A percentile compares a stretch with the other conserved stretches of the same genome.
Conservation (phyloP, 768 basidiomycete species). For the Hortiboletus campestris region DNA sequence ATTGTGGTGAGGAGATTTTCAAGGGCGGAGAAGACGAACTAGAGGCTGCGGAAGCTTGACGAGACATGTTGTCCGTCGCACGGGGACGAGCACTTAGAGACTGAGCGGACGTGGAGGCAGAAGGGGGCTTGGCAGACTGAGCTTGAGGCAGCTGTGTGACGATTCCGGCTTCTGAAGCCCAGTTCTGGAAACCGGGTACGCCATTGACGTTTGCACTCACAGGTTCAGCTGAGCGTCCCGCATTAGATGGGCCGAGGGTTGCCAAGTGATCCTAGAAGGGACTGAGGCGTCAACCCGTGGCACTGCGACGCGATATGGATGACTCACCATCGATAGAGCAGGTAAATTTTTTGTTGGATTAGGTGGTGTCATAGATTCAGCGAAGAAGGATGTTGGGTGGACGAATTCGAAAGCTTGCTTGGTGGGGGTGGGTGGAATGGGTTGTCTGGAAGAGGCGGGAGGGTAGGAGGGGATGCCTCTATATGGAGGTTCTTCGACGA, state of each 20-base stretch:
- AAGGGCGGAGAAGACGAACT: conserved; percentile 20
- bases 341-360: conserved; percentile 29
- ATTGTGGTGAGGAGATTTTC: conserved; percentile 24
- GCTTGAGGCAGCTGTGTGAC: conserved; percentile 17
- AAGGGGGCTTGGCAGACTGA: conserved; percentile 5
- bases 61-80: conserved; percentile 30
- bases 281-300: conserved; percentile 1
- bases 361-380: conserved; percentile 17
- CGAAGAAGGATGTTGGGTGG: conserved; percentile 28
- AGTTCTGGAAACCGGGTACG: conserved; percentile 27
- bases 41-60: conserved; percentile 29
- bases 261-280: conserved; percentile 27
- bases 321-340: conserved; percentile 31
- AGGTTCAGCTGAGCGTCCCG: conserved; percentile 22
- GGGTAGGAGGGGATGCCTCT: conserved; percentile 3
- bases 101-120: conserved; percentile 6
- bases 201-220: conserved; percentile 6
- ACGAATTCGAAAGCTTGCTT: conserved; percentile 28
- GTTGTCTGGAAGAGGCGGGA: conserved; percentile 8
- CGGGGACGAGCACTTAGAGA: conserved; percentile 21
- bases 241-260: conserved; percentile 27
- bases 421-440: conserved; percentile 20
- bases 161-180: conserved; percentile 33
- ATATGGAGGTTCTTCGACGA: conserved; percentile 17
- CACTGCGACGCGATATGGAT: not conserved